Evolutionary conservation across 2,329 filamentous ascomycete species (phyloP).

Genomic region (Ceratocystis eucalypticola): DNA sequence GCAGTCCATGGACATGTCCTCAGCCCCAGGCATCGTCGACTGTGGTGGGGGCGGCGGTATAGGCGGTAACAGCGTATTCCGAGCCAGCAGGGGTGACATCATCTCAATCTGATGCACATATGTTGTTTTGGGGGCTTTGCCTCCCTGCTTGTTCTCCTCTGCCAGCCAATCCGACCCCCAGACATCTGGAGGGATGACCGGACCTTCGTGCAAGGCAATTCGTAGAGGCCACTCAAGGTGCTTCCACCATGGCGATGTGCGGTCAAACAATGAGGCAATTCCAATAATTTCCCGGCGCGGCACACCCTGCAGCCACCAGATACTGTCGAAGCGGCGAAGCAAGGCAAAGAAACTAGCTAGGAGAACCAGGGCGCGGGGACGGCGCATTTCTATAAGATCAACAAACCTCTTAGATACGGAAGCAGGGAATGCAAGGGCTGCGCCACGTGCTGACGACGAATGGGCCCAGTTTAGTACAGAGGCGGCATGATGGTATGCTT

Average conservation of each 20-base stretch:
- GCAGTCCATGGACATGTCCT: conserved; percentile 12
- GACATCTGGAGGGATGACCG: conserved; percentile 40
- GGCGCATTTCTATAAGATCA: conserved; percentile 43
- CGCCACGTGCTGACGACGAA: conserved; percentile 43
- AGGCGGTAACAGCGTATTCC: conserved; percentile 21
- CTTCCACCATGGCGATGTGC: conserved; percentile 46
- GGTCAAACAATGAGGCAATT: conserved; percentile 45
- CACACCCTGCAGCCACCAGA: conserved; percentile 60
- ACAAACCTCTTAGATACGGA: conserved; percentile 49
- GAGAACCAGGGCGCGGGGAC: conserved; percentile 48
- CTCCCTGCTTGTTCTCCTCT: conserved; percentile 27
- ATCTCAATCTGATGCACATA: conserved; percentile 28
- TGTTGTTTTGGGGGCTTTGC: conserved; percentile 19
- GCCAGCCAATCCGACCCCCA: conserved; percentile 42
- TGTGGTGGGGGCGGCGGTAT: conserved; percentile 17
- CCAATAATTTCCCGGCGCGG: conserved; percentile 52
- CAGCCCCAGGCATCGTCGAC: conserved; percentile 9
- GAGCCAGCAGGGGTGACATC: conserved; percentile 29
- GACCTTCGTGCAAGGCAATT: conserved; percentile 43
- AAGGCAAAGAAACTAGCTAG: conserved; percentile 55
- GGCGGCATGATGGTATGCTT: conserved; percentile 51
- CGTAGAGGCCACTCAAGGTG: conserved; percentile 48
- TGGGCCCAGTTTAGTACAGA: conserved; percentile 54
- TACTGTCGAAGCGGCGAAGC: conserved; percentile 44
- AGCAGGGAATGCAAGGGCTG: conserved; percentile 49